These are phyloP conservation scores for Trichoderma cornu-damae DNA, from an alignment of 2,329 filamentous ascomycete genomes.

Conservation along the genomic window DNA sequence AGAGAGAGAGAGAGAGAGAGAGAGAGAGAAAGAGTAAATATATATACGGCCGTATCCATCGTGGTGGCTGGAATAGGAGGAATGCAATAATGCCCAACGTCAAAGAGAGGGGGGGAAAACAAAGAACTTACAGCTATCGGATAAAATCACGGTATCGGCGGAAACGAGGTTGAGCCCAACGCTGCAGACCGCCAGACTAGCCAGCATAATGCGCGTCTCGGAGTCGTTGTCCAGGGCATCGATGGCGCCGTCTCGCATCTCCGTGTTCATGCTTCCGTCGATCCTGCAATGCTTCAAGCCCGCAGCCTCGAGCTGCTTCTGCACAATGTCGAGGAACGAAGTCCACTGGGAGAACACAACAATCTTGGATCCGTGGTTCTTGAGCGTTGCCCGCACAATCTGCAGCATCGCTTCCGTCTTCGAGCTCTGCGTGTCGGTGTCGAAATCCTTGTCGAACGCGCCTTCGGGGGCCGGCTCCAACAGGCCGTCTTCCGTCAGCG, in stretches of 20 bases:
- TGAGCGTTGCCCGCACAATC: constrained; percentile 65
- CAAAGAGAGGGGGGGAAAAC: too few species aligned
- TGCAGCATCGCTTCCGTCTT: constrained; percentile 77
- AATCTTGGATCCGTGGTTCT: constrained; percentile 60
- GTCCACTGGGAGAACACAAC: constrained; percentile 77
- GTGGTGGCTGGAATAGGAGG: too few species aligned
- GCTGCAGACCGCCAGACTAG: constrained; percentile 74
- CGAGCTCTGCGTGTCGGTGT: constrained; percentile 64
- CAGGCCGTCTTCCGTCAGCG: constrained; percentile 54
- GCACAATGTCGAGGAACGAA: constrained; percentile 65
- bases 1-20: background rate
- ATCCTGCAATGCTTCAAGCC: constrained; percentile 65
- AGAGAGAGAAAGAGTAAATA: background rate
- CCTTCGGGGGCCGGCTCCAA: constrained; percentile 61
- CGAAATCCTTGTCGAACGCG: constrained; percentile 46
- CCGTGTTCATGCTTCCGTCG: constrained; percentile 72
- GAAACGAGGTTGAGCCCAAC: constrained; percentile 83
- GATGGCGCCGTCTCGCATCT: constrained; percentile 67
- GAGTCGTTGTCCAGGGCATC: constrained; percentile 61
- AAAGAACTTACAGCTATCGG: constrained; percentile 59
- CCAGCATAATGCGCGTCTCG: constrained; percentile 69
- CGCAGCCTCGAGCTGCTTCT: constrained; percentile 58
- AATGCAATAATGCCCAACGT: too few species aligned
- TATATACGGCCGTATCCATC: too few species aligned
- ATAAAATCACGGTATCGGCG: constrained; percentile 78